Base-by-base conservation (phyloP, 2,329 filamentous ascomycete species). In the Hypoxylon sp. region DNA sequence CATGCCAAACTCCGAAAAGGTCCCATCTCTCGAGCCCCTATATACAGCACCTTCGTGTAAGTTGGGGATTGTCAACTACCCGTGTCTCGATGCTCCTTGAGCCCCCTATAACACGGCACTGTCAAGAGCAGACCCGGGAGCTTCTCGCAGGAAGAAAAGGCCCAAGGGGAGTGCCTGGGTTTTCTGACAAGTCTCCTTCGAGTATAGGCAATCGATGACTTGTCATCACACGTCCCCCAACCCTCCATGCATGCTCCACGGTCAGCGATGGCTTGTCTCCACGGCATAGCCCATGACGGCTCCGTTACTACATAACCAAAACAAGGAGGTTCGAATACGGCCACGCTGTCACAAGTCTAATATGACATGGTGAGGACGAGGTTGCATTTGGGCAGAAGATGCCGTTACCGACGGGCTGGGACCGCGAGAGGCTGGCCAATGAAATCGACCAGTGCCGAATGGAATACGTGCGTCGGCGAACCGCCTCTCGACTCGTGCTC, bases 301-400 rank as follows among this genome's bases (percentile, higher is more conserved):
- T 6, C 20, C 41, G 27, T 42, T 51, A 41, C 49, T 37, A 46
- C 45, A 13, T 37, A 21, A 41, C 31, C 26, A 21, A 24, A 35
- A 20, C 9, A 11, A 23, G 13, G 29, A 35, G 27, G 27, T 20
- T 49, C 24, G 38, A 55, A 58, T 50, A 54, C 49, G 47, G 55
- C 51, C 21, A 42, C 46, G 45, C 17, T 35, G 51, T 51, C 55
- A 46, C 54, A 58, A 17, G 29, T 41, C 48, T 38, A 37, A 41
- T 17, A 18, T 35, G n/a, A n/a, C n/a, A 35, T 18, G 31, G 31
- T 6, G 53, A 35, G 46, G 31, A 15, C 3, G 53, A 35, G 46
- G 57, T 63, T 31, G 60, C 48, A 60, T 63, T 42, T 33, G 56
- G 21, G 31, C 42, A 58, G 42, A 61, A 42, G 50, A 43, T 59